phyloP scores from a whole-genome alignment of 352 stramenopile species.

The Globisporangium nagaii region DNA sequence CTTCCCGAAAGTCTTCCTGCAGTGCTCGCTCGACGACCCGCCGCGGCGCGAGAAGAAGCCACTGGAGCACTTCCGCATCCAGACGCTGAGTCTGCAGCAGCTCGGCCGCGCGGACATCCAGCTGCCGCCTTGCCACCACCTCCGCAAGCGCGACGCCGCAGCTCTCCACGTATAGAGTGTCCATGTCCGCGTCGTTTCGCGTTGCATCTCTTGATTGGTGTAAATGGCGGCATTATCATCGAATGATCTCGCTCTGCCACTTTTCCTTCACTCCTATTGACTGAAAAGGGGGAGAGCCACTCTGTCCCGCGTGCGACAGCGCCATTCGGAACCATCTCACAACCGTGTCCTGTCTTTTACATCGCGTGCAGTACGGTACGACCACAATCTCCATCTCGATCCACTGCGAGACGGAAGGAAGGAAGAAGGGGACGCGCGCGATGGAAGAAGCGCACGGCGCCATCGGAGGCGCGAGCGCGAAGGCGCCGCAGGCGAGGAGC shows the following conservation, averaged over 20 bases:
- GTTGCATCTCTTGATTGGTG: background rate
- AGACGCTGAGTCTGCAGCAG: conserved; percentile 22
- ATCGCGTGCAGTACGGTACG: background rate
- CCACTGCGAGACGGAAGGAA: background rate
- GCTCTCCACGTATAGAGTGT: too few relatives aligned
- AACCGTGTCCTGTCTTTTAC: background rate
- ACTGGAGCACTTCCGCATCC: conserved; percentile 23
- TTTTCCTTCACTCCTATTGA: too few relatives aligned
- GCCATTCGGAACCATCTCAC: background rate
- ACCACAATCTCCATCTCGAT: background rate
- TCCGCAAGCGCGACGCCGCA: background rate
- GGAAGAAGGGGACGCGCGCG: background rate
- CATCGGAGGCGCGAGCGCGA: background rate
- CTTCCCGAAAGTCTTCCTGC: conserved; percentile 28
- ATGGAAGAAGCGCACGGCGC: background rate
- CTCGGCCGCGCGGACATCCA: conserved; percentile 10
- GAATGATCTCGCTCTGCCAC: too few relatives aligned
- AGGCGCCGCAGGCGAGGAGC: background rate
- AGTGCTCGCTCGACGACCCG: conserved; percentile 25
- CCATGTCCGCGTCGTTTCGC: too few relatives aligned
- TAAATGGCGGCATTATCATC: too few relatives aligned
- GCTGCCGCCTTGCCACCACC: background rate
- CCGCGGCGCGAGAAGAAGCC: conserved; percentile 4
- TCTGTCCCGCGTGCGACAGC: background rate
- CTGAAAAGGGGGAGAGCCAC: background rate